These are phyloP conservation scores for Gliomastix tumulicola DNA, from an alignment of 2,329 filamentous ascomycete species.

Conservation along the genomic window DNA sequence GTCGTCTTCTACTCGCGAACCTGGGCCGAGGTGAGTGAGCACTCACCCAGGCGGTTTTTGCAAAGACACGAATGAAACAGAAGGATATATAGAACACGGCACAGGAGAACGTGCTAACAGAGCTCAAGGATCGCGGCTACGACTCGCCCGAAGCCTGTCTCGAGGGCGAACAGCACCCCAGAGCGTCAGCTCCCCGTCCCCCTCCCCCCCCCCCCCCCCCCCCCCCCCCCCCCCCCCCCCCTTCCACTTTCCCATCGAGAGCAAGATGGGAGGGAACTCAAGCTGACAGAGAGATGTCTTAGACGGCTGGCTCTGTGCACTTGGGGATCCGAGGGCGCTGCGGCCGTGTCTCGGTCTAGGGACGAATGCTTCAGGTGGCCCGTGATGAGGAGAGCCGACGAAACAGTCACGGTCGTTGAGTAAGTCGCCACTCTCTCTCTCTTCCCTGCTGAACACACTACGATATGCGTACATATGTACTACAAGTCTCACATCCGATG, in stretches of 20 bases:
- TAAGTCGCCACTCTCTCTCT: too few relatives aligned
- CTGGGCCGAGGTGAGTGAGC: slow-evolving; percentile 56
- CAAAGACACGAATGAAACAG: neutral
- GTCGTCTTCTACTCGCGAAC: slow-evolving; percentile 67
- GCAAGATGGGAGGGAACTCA: too few relatives aligned
- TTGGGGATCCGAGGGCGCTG: slow-evolving; percentile 48
- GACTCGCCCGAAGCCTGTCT: slow-evolving; percentile 44
- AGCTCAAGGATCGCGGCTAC: slow-evolving; percentile 31
- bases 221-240: too few relatives aligned
- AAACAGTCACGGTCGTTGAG: slow-evolving; percentile 51
- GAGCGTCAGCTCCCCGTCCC: slow-evolving; percentile 31
- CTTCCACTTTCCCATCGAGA: too few relatives aligned
- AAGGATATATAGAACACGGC: neutral
- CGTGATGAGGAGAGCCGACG: slow-evolving; percentile 29
- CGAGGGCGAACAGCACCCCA: slow-evolving; percentile 28
- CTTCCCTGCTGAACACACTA: too few relatives aligned
- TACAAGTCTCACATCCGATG: too few relatives aligned
- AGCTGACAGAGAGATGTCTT: slow-evolving; percentile 7
- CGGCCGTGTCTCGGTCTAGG: slow-evolving; percentile 18
- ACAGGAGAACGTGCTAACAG: too few relatives aligned
- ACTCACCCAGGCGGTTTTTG: neutral
- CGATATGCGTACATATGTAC: too few relatives aligned
- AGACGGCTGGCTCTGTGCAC: slow-evolving; percentile 48
- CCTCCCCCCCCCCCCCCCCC: slow-evolving; percentile 9
- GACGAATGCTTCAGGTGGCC: slow-evolving; percentile 24